Conservation (phyloP, 345 rosid species). For the Lepidium didymum region DNA sequence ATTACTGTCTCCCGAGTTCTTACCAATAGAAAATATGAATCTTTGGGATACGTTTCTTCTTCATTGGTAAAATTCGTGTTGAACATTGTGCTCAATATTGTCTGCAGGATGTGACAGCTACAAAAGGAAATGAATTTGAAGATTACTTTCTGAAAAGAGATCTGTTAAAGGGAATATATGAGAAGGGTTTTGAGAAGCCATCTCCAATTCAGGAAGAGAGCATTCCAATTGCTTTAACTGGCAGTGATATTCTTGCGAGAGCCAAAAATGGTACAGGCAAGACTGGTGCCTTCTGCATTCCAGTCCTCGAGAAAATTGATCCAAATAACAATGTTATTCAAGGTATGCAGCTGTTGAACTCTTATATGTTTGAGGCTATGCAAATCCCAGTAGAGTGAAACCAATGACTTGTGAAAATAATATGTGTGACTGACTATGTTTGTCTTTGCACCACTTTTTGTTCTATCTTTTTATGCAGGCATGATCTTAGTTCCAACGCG, state of each 20-base stretch:
- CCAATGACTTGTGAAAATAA: neutral
- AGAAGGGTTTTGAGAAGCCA: too few species aligned
- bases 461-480: conserved; percentile 36
- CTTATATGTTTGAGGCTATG: neutral
- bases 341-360: conserved; percentile 40
- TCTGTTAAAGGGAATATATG: too few species aligned
- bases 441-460: neutral
- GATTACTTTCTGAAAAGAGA: too few species aligned
- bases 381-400: neutral
- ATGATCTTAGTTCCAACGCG: conserved; percentile 96
- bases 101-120: too few species aligned
- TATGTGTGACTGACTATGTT: neutral
- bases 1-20: neutral
- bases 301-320: conserved; percentile 96
- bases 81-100: conserved; percentile 25
- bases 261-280: conserved; percentile 99
- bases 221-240: too few species aligned
- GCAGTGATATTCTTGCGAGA: too few species aligned
- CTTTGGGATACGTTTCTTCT: neutral
- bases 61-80: neutral
- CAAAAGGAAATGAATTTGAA: too few species aligned
- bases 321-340: conserved; percentile 90
- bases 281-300: conserved; percentile 97
- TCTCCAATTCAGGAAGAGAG: too few species aligned
- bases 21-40: neutral